A percentile compares a stretch with the other conserved stretches of the same genome.
phyloP scores from a whole-genome alignment of 129 eudicot genomes.

The Mikania micrantha region DNA sequence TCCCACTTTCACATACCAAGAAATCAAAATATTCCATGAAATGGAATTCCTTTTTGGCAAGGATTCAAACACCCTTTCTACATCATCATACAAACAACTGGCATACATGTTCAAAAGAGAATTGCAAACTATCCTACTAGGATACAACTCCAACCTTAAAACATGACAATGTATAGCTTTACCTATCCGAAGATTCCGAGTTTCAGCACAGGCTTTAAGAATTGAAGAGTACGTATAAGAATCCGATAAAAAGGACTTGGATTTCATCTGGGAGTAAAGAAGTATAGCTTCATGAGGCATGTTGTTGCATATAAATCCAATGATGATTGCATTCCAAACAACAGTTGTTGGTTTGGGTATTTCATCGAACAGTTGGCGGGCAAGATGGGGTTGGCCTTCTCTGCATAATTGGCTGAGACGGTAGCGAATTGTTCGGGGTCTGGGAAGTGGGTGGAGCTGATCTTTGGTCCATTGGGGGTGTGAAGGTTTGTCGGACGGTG shows the following conservation, averaged over 20 bases:
- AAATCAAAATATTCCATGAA: constrained; percentile 71
- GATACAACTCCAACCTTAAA: constrained; percentile 36
- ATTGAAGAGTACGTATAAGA: constrained; percentile 68
- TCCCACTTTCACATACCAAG: constrained; percentile 65
- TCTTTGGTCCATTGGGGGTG: constrained; percentile 19
- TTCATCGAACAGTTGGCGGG: constrained; percentile 84
- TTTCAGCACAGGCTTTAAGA: constrained; percentile 78
- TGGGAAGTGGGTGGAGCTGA: constrained; percentile 11
- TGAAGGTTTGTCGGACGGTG: constrained; percentile 16
- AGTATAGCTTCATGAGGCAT: constrained; percentile 63
- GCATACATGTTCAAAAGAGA: constrained; percentile 80
- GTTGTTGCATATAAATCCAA: constrained; percentile 73
- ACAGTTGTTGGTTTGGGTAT: constrained; percentile 88
- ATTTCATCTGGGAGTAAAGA: constrained; percentile 46
- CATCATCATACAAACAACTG: constrained; percentile 40
- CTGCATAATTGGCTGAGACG: constrained; percentile 69
- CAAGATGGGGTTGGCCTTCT: constrained; percentile 63
- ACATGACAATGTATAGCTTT: constrained; percentile 82
- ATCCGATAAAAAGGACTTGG: constrained; percentile 32
- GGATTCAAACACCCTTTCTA: constrained; percentile 44
- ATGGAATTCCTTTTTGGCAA: constrained; percentile 66
- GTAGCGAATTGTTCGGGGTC: constrained; percentile 50
- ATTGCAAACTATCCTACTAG: constrained; percentile 72
- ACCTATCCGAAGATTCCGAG: constrained; percentile 43
- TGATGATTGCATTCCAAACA: constrained; percentile 85